Evolutionary conservation across 805 yeast species (phyloP).

Genomic region (Cyberlindnera petersonii): DNA sequence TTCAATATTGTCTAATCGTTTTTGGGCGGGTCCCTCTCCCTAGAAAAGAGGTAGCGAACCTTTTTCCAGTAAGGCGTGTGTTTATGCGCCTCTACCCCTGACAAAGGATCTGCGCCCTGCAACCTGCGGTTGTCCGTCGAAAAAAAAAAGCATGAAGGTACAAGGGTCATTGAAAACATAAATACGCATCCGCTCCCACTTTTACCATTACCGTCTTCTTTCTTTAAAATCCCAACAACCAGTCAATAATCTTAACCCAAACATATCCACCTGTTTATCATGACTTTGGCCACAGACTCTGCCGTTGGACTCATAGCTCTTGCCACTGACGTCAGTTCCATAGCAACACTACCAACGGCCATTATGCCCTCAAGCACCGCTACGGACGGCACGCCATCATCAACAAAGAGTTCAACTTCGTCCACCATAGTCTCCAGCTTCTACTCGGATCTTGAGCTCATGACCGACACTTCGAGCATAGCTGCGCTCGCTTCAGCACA

Average conservation of each 20-base stretch:
- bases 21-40: too few species aligned
- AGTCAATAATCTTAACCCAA: not conserved
- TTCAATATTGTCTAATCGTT: too few species aligned
- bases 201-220: too few species aligned
- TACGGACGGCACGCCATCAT: conserved; percentile 1
- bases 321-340: conserved; percentile 13
- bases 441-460: conserved; percentile 19
- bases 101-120: too few species aligned
- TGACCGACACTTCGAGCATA: conserved; percentile 20
- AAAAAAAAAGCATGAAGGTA: too few species aligned
- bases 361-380: conserved; percentile 6
- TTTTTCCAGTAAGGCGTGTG: too few species aligned
- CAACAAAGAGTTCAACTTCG: conserved; percentile 3
- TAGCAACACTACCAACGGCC: conserved; percentile 7
- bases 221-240: not conserved
- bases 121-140: too few species aligned
- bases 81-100: too few species aligned
- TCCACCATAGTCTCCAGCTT: conserved; percentile 14
- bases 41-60: too few species aligned
- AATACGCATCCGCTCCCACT: not conserved
- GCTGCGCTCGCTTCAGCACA: conserved; percentile 12
- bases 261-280: not conserved
- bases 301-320: conserved; percentile 6
- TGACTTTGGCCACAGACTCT: conserved; percentile 8
- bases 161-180: too few species aligned